Evolutionary conservation across 179 eudicot species (phyloP), one percentile per base, ranked within the genome.

Genomic region (Amaranthus tricolor): DNA sequence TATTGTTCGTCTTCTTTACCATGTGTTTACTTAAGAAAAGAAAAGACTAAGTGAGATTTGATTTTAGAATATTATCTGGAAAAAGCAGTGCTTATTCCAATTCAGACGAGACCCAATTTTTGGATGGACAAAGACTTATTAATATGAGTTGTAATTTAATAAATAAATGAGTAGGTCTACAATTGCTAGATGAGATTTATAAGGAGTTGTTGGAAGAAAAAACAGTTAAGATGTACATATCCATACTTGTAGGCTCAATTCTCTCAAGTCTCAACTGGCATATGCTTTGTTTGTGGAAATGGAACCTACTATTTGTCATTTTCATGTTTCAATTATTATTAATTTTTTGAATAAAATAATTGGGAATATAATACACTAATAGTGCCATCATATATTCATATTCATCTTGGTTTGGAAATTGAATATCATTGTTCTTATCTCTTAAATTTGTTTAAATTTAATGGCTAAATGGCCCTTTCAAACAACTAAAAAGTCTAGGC

Each of bases 91-190:
- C 40, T 31, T 31, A 31, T 31, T 31, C 0, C 40, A 31, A 31
- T 4, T 31, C 3, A 31, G 40, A 31, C 40, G 3, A 31, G 2
- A 31, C 2, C 2, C 40, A 2, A 31, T 31, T 31, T 76, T 69
- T 70, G 57, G 55, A 76, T 76, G 62, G 70, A 72, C 24, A 61
- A 11, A 69, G 56, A 61, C 61, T 68, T 9, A 31, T 31, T 31
- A 31, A 31, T 31, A 17, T 68, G 79, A 80, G 81, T 43, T 80
- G 86, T 77, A 73, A 47, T 5, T 14, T 70, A 60, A 70, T 74
- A 65, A 13, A 74, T 74, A 57, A 74, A 54, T 58, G 58, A 54
- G 40, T 58, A 43, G 79, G 74, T 75, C 73, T 58, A 55, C 58
- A 16, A n/a, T 52, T 70, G 79, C 70, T 72, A 75, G 68, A 75